Evolutionary conservation across 192 early-diverging fungal species (phyloP).

Genomic region (Backusella australiensis): DNA sequence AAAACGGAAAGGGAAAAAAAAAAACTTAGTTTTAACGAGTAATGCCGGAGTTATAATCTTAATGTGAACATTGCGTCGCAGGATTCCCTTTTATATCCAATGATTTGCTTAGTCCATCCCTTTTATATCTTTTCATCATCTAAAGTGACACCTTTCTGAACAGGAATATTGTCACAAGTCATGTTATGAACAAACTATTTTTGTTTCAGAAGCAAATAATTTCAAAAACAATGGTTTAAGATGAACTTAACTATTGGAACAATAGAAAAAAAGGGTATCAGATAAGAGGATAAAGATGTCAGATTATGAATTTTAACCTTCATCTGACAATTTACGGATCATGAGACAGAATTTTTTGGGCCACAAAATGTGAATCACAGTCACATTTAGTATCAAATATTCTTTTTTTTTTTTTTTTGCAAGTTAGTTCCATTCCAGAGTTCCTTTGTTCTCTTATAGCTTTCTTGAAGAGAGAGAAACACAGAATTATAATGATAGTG

Average conservation of each 20-base stretch:
- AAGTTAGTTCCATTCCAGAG: neutral
- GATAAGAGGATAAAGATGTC: neutral
- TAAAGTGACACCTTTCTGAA: neutral
- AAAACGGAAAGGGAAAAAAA: neutral
- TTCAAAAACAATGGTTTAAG: too few relatives aligned
- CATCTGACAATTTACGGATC: neutral
- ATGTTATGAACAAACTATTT: neutral
- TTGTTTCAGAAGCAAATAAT: too few relatives aligned
- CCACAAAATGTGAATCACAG: neutral
- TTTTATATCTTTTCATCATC: neutral
- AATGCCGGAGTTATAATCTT: slow-evolving; percentile 1
- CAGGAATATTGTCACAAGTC: neutral
- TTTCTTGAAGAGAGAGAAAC: neutral
- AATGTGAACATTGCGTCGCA: slow-evolving; percentile 6
- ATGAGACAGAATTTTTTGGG: neutral
- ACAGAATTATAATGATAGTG: too few relatives aligned
- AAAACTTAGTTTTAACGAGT: neutral
- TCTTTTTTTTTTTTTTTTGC: neutral
- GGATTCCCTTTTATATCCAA: slow-evolving; percentile 1
- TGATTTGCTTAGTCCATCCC: neutral
- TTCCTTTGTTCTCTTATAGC: neutral
- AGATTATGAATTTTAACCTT: neutral
- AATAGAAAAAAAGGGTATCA: neutral
- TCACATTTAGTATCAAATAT: neutral
- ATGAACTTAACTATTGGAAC: neutral